Conservation (phyloP, 352 stramenopile genomes). For the Globisporangium polare region DNA sequence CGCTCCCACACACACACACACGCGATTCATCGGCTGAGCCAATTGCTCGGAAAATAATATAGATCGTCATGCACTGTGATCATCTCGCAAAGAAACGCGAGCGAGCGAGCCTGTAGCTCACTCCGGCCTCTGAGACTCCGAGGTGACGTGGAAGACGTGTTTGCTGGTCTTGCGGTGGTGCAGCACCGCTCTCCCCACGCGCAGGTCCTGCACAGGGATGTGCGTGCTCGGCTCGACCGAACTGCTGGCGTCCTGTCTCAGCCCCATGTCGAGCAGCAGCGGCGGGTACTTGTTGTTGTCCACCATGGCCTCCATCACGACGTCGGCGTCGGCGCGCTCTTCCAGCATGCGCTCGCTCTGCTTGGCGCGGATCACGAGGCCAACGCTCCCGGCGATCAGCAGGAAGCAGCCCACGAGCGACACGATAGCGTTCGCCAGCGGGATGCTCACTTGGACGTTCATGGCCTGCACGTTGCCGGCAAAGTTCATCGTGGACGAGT, state of each 20-base stretch:
- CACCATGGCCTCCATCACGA: constrained; percentile 6
- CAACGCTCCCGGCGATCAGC: neutral
- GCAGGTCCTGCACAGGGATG: constrained; percentile 1
- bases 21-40: too few relatives aligned
- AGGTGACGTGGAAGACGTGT: neutral
- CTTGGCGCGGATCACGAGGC: neutral
- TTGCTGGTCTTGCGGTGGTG: neutral
- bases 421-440: constrained; percentile 3
- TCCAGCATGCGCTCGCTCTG: constrained; percentile 1
- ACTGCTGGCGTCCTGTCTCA: neutral
- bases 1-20: too few relatives aligned
- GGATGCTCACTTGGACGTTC: constrained; percentile 11
- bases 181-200: constrained; percentile 3
- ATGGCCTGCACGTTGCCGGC: constrained; percentile 7
- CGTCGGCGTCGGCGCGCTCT: constrained; percentile 1
- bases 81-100: too few relatives aligned
- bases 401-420: constrained; percentile 7
- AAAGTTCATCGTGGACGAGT: neutral
- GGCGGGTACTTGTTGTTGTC: constrained; percentile 12
- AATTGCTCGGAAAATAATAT: too few relatives aligned
- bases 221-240: neutral
- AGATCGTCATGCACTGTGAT: too few relatives aligned
- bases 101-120: neutral
- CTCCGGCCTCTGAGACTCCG: neutral
- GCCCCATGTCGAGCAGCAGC: constrained; percentile 1